Conservation (phyloP, 139 green algal genomes). For the Tetraselmis chui region DNA sequence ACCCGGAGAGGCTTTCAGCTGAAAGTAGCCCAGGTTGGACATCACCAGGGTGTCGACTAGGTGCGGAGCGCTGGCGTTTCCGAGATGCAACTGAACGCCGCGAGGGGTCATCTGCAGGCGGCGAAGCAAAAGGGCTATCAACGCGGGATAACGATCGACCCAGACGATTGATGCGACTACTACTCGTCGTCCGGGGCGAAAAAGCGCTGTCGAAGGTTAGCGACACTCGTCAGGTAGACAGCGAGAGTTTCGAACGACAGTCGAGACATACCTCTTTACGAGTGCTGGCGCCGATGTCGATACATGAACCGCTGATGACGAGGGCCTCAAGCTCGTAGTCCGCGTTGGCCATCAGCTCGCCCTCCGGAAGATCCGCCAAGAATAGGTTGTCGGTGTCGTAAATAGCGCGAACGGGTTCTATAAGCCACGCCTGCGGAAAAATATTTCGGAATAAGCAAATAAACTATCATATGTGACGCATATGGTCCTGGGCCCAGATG, state of each 20-base stretch:
- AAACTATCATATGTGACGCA: too few relatives aligned
- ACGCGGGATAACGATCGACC: background rate
- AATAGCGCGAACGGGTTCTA: conserved; percentile 56
- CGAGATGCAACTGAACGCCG: conserved; percentile 86
- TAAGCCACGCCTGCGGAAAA: conserved; percentile 84
- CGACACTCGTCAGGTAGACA: background rate
- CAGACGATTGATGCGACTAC: background rate
- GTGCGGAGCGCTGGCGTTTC: conserved; percentile 32
- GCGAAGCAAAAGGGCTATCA: background rate
- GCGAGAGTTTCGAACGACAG: background rate
- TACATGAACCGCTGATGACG: conserved; percentile 82
- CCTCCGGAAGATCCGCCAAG: conserved; percentile 58
- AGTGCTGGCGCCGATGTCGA: conserved; percentile 40
- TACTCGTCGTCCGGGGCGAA: too few relatives aligned
- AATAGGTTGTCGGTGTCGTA: conserved; percentile 92
- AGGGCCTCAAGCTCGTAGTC: conserved; percentile 87
- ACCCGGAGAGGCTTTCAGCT: conserved; percentile 83
- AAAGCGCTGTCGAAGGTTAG: too few relatives aligned
- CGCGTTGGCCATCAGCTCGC: conserved; percentile 28
- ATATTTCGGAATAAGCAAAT: too few relatives aligned
- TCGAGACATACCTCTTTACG: conserved; percentile 18
- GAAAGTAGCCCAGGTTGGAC: conserved; percentile 98
- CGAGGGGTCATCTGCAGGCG: conserved; percentile 58
- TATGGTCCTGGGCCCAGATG: too few relatives aligned
- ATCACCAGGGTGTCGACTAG: conserved; percentile 92